A percentile compares a stretch with the other conserved stretches of the same genome.
Conservation (phyloP, 345 rosid species). For the Gossypium stocksii region DNA sequence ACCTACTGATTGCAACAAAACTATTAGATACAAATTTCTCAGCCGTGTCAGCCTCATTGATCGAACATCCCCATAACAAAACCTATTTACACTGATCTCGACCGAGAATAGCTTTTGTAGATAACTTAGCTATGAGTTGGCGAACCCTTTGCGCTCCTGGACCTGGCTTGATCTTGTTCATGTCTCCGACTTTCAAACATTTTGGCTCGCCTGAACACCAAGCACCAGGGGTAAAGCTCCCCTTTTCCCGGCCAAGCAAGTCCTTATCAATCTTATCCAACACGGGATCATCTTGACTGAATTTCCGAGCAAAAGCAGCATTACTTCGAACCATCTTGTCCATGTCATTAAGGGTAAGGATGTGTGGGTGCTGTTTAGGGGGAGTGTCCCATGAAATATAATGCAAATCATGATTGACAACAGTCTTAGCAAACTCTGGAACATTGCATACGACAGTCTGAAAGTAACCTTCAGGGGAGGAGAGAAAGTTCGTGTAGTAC, state of each 20-base stretch:
- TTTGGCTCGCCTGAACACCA: constrained; percentile 81
- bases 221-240: constrained; percentile 84
- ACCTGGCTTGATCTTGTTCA: constrained; percentile 59
- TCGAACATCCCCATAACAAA: background rate
- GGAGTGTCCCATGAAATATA: constrained; percentile 96
- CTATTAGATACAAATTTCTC: constrained; percentile 7
- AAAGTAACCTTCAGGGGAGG: constrained; percentile 97
- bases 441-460: constrained; percentile 96
- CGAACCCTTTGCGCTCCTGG: constrained; percentile 71
- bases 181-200: constrained; percentile 65
- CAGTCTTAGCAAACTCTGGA: constrained; percentile 69
- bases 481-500: constrained; percentile 91
- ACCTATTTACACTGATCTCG: constrained; percentile 74
- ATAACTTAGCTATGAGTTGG: constrained; percentile 52
- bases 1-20: constrained; percentile 5
- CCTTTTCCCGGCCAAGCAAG: constrained; percentile 53
- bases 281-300: constrained; percentile 47
- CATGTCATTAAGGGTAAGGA: constrained; percentile 64
- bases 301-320: constrained; percentile 89
- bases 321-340: constrained; percentile 61
- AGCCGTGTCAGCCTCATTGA: background rate
- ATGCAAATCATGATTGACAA: constrained; percentile 87
- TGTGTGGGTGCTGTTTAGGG: constrained; percentile 88
- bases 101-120: constrained; percentile 36
- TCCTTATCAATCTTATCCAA: constrained; percentile 73